Evolutionary conservation across 2,329 filamentous ascomycete species (phyloP).

Genomic region (Diaporthe eres): DNA sequence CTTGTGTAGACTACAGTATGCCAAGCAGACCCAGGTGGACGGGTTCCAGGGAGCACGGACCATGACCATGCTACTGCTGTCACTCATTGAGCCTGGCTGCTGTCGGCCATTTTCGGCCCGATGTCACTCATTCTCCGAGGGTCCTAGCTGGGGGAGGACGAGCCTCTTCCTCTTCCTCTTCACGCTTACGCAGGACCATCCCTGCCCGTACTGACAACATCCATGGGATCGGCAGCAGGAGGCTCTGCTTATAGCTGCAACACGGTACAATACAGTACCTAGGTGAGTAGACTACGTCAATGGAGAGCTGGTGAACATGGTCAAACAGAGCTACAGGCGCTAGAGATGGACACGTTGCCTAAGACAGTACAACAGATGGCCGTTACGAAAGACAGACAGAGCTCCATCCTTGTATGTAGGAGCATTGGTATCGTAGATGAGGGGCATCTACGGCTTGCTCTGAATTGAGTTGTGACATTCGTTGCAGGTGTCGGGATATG

Average conservation of each 20-base stretch:
- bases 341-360: neutral
- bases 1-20: neutral
- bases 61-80: neutral
- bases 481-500: slow-evolving; percentile 17
- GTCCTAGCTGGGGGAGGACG: neutral
- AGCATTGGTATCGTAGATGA: neutral
- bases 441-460: slow-evolving; percentile 2
- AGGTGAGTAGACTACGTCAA: neutral
- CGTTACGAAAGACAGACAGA: neutral
- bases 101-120: slow-evolving; percentile 29
- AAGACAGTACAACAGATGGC: neutral
- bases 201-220: neutral
- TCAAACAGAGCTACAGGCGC: neutral
- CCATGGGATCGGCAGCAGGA: slow-evolving; percentile 7
- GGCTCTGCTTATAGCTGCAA: slow-evolving; percentile 3
- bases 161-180: neutral
- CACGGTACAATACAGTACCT: neutral
- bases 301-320: neutral
- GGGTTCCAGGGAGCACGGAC: neutral
- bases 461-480: slow-evolving; percentile 4
- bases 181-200: slow-evolving; percentile 2
- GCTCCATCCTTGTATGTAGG: neutral
- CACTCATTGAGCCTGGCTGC: neutral
- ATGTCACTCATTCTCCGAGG: neutral
- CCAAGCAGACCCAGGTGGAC: neutral